These are phyloP conservation scores for Trypanosoma avium DNA, from an alignment of 208 protist species.

Conservation along the genomic window DNA sequence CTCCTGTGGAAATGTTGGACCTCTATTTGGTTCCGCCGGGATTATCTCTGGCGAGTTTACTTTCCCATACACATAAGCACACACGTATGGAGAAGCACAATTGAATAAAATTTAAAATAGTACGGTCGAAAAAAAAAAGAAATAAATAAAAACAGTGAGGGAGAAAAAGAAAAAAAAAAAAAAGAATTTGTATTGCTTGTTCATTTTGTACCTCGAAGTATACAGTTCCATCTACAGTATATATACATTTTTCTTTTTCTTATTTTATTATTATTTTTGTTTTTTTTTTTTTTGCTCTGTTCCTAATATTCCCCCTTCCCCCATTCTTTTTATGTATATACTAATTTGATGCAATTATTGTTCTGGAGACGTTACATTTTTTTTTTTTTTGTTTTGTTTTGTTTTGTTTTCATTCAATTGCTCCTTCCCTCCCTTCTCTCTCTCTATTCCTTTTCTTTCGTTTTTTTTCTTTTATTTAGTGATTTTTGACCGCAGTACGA, in stretches of 20 bases:
- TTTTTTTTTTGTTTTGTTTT: slow-evolving; percentile 7
- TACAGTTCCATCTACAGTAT: neutral
- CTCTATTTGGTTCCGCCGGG: too few species aligned
- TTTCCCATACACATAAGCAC: too few species aligned
- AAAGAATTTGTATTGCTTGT: neutral
- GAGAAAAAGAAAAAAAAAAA: too few species aligned
- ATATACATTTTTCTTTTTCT: neutral
- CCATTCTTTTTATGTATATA: too few species aligned
- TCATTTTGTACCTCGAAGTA: neutral
- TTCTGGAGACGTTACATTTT: neutral
- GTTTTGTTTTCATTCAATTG: too few species aligned
- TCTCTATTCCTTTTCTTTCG: neutral
- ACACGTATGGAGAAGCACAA: too few species aligned
- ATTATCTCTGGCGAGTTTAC: too few species aligned
- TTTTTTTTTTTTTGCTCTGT: slow-evolving; percentile 2
- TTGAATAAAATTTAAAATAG: too few species aligned
- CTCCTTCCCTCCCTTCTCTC: slow-evolving; percentile 1
- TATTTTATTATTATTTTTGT: slow-evolving; percentile 1
- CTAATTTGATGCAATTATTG: too few species aligned
- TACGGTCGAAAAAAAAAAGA: too few species aligned
- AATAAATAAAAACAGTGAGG: too few species aligned
- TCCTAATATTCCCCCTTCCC: neutral
- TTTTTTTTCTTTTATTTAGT: slow-evolving; percentile 1
- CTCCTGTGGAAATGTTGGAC: too few species aligned
- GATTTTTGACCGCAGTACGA: slow-evolving; percentile 5